Conservation (phyloP, 2,329 filamentous ascomycete species). For the Stagonosporopsis tanaceti region DNA sequence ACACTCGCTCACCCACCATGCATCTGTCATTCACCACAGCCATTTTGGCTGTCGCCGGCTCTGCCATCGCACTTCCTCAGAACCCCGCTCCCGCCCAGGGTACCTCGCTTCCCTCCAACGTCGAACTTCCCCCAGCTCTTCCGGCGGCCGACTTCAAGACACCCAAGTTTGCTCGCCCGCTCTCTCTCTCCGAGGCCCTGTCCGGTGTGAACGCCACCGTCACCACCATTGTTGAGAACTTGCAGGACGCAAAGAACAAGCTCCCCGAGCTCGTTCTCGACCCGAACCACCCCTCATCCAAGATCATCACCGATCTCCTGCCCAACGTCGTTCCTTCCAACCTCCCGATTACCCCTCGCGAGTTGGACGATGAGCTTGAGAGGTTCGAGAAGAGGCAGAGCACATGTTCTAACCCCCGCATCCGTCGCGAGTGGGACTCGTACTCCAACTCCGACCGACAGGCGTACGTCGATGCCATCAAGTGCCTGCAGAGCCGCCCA, state of each 20-base stretch:
- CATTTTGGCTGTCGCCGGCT: slow-evolving; percentile 20
- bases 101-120: slow-evolving; percentile 9
- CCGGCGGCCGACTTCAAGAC: slow-evolving; percentile 21
- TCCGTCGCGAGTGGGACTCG: slow-evolving; percentile 45
- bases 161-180: slow-evolving; percentile 24
- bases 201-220: slow-evolving; percentile 25
- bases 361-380: slow-evolving; percentile 18
- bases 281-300: slow-evolving; percentile 6
- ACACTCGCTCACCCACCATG: slow-evolving; percentile 18
- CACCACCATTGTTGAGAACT: slow-evolving; percentile 25
- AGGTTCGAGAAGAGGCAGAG: slow-evolving; percentile 26
- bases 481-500: slow-evolving; percentile 36
- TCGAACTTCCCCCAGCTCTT: slow-evolving; percentile 15
- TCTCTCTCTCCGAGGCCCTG: slow-evolving; percentile 19
- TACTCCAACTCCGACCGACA: slow-evolving; percentile 33
- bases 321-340: slow-evolving; percentile 5
- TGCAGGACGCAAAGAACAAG: slow-evolving; percentile 8
- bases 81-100: slow-evolving; percentile 20
- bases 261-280: slow-evolving; percentile 17
- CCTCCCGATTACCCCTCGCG: slow-evolving; percentile 10
- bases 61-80: slow-evolving; percentile 19
- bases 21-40: slow-evolving; percentile 19
- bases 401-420: slow-evolving; percentile 38
- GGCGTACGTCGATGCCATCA: slow-evolving; percentile 39
- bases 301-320: slow-evolving; percentile 14